Conservation (phyloP, 2,329 filamentous ascomycete species). For the Lachnellula suecica region DNA sequence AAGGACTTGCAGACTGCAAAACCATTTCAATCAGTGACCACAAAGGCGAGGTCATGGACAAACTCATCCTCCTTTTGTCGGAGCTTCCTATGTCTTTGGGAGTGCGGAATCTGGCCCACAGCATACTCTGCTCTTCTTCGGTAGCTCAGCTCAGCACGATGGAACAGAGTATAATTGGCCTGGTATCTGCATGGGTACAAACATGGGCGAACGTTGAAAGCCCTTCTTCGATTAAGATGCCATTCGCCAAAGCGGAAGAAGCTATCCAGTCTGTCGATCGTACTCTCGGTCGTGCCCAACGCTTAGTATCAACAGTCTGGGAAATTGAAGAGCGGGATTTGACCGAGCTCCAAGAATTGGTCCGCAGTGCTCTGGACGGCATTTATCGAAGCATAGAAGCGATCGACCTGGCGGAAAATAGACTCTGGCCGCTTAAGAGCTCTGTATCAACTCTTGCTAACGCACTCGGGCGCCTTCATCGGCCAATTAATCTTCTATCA, state of each 20-base stretch:
- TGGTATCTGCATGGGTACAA: slow-evolving; percentile 17
- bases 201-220: slow-evolving; percentile 10
- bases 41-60: slow-evolving; percentile 10
- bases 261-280: neutral
- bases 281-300: neutral
- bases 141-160: slow-evolving; percentile 17
- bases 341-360: neutral
- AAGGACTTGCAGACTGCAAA: slow-evolving; percentile 24
- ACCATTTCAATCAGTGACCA: slow-evolving; percentile 21
- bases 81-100: slow-evolving; percentile 14
- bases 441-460: slow-evolving; percentile 15
- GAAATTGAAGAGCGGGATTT: neutral
- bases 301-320: neutral
- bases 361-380: neutral
- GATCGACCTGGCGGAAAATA: slow-evolving; percentile 4
- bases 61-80: slow-evolving; percentile 16
- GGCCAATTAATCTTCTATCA: slow-evolving; percentile 1
- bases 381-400: slow-evolving; percentile 1
- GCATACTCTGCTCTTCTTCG: slow-evolving; percentile 21
- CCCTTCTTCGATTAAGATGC: neutral
- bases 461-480: slow-evolving; percentile 10
- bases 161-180: slow-evolving; percentile 3
- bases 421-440: neutral
- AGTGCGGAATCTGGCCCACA: slow-evolving; percentile 15
- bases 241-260: neutral